Conservation (phyloP, 306 rosid species). For the Delonix regia region DNA sequence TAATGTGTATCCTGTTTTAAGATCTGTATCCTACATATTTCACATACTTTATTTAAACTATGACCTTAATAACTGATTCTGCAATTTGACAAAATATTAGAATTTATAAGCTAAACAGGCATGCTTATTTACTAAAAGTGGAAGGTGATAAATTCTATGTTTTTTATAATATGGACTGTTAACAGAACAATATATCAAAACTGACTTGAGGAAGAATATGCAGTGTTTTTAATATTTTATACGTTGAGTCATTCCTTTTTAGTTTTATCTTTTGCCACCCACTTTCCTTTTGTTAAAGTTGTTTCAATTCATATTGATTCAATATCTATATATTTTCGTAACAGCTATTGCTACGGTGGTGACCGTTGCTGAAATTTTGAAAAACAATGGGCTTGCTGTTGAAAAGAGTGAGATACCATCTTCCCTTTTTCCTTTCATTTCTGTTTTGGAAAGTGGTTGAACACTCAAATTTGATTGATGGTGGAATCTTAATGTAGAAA, state of each 20-base stretch:
- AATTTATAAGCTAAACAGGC: neutral
- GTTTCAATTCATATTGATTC: neutral
- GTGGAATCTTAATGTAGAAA: constrained; percentile 49
- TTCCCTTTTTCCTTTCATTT: too few relatives aligned
- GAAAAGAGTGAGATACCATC: constrained; percentile 64
- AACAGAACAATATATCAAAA: neutral
- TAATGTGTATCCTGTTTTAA: neutral
- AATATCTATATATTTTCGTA: neutral
- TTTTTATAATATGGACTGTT: neutral
- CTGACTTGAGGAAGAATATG: constrained; percentile 20
- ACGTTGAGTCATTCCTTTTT: neutral
- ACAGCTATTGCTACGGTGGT: constrained; percentile 86
- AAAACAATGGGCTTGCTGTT: constrained; percentile 75
- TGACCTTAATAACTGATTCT: neutral
- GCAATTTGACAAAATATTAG: constrained; percentile 26
- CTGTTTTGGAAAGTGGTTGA: neutral
- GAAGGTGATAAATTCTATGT: neutral
- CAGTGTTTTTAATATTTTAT: constrained; percentile 12
- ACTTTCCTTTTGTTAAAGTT: neutral
- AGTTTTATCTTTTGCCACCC: neutral
- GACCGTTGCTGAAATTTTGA: constrained; percentile 81
- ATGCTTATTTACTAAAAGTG: neutral
- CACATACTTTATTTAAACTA: neutral
- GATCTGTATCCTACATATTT: neutral
- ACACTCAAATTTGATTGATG: constrained; percentile 15